Base-by-base conservation (phyloP, 2,329 filamentous ascomycete species). In the Ophiostoma triangulosporum region DNA sequence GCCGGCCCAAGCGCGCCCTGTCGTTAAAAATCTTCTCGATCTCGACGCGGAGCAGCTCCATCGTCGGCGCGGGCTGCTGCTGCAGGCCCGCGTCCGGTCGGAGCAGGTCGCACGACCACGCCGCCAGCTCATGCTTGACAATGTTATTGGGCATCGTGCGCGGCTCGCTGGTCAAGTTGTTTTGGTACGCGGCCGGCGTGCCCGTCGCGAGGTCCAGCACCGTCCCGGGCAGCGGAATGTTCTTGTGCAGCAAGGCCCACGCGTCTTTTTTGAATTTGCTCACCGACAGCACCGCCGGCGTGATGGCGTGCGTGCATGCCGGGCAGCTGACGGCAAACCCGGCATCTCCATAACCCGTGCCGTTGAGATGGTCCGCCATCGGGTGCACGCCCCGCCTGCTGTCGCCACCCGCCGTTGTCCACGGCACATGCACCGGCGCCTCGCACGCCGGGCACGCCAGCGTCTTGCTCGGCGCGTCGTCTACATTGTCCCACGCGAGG, bases 211-310 rank as follows among this genome's bases (percentile, higher is more conserved):
- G 63, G 8, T 78, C 70, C 7, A 88, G 70, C 4, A 88, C 64
- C 0, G 84, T 88, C 1, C 86, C 84, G 0, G 83, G 80, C 71
- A 90, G 78, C 0, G 84, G 80, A 1, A 68, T 62, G 14, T 70
- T 60, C 3, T 71, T 59, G 3, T 65, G 56, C 3, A 78, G 59
- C 0, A 87, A 69, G 0, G 62, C 61, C 24, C 71, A 63, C 6
- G 76, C 65, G 60, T 89, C 83, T 14, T 64, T 65, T 48, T 71
- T 68, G 60, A 88, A 86, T 58, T 81, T 84, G 43, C 65, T 70
- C 1, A 81, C 73, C n/a, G 75, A 73, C 1, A 89, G 71, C 2
- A 71, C 67, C 48, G 84, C 74, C 59, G 81, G 79, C 6, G 70
- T 73, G 57, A 86, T 70, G 1, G 57, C 57, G 1, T 67, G 64